phyloP scores from a whole-genome alignment of 805 yeast genomes.

The Lipomyces yamadae region DNA sequence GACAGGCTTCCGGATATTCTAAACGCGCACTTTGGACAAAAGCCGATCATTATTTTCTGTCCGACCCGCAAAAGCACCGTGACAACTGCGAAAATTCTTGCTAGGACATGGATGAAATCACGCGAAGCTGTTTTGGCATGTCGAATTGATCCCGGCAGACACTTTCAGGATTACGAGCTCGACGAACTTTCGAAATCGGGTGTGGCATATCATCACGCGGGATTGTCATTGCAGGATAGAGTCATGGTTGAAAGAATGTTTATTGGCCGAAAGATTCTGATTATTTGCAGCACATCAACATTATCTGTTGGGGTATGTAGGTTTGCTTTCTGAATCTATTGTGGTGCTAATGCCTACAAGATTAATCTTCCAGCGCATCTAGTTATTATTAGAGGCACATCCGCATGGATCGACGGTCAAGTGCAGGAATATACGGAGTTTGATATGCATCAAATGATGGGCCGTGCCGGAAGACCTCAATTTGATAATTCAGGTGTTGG shows the following conservation, averaged over 20 bases:
- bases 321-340: not conserved
- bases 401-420: slow-evolving; percentile 53
- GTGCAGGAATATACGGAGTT: slow-evolving; percentile 58
- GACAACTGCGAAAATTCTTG: slow-evolving; percentile 50
- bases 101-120: slow-evolving; percentile 15
- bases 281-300: slow-evolving; percentile 63
- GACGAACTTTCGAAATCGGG: slow-evolving; percentile 43
- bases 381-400: slow-evolving; percentile 65
- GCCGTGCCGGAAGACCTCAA: slow-evolving; percentile 67
- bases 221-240: slow-evolving; percentile 56
- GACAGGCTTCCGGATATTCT: slow-evolving; percentile 46
- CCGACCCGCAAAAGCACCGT: slow-evolving; percentile 57
- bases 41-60: slow-evolving; percentile 58
- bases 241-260: slow-evolving; percentile 53
- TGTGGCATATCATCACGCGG: slow-evolving; percentile 65
- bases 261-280: slow-evolving; percentile 49
- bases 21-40: slow-evolving; percentile 47
- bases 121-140: slow-evolving; percentile 9
- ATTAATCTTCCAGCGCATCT: slow-evolving; percentile 62
- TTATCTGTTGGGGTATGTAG: slow-evolving; percentile 60
- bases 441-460: slow-evolving; percentile 66
- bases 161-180: slow-evolving; percentile 25
- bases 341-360: slow-evolving; percentile 2
- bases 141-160: not conserved
- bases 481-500: slow-evolving; percentile 56